phyloP scores from a whole-genome alignment of 495 filamentous ascomycete species.

The Penicillium maclennaniae region DNA sequence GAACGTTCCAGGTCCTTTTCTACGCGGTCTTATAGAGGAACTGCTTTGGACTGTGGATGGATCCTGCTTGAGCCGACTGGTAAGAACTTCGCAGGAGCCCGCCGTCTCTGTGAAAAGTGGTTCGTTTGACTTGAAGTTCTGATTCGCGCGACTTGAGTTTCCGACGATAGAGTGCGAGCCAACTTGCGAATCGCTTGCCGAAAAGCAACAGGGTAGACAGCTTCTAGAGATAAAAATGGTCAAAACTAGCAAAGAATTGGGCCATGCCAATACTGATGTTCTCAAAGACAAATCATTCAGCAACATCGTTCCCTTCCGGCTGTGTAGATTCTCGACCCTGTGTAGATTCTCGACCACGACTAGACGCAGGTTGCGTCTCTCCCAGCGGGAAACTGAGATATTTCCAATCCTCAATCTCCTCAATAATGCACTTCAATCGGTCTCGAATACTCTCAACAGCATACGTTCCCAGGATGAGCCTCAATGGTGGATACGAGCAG shows the following conservation, averaged over 20 bases:
- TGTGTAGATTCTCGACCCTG: conserved; percentile 7
- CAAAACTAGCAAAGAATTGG: background rate
- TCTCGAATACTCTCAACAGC: conserved; percentile 95
- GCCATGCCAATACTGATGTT: background rate
- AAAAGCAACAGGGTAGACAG: background rate
- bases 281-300: background rate
- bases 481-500: conserved; percentile 82
- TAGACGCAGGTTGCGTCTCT: conserved; percentile 25
- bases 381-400: conserved; percentile 59
- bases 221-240: background rate
- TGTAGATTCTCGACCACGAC: conserved; percentile 10
- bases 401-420: conserved; percentile 93
- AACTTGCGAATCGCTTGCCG: background rate
- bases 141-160: background rate
- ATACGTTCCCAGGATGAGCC: conserved; percentile 83
- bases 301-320: conserved; percentile 8
- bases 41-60: background rate
- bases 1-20: background rate
- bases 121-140: background rate
- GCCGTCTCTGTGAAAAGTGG: background rate
- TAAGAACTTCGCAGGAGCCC: background rate
- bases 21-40: background rate
- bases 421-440: conserved; percentile 80
- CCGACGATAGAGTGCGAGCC: background rate
- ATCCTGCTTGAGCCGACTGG: no score